These are phyloP conservation scores for Periconia sp. DNA, from an alignment of 2,329 filamentous ascomycete genomes.

Conservation along the genomic window DNA sequence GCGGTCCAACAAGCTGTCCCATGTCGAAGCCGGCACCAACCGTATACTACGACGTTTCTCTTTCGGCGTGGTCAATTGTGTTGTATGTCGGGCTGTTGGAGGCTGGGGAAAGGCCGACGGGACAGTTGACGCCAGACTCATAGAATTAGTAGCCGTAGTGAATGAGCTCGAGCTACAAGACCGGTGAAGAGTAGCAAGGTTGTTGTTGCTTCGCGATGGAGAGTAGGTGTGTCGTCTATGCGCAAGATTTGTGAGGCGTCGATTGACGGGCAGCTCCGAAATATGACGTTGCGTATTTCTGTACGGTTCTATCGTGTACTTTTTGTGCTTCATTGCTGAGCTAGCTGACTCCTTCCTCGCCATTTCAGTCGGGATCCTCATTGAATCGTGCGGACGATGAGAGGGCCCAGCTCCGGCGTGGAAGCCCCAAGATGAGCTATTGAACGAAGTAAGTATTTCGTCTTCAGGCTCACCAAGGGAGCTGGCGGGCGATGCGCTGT, in stretches of 20 bases:
- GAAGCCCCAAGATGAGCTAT: constrained; percentile 48
- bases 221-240: constrained; percentile 38
- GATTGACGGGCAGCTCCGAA: constrained; percentile 36
- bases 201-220: constrained; percentile 33
- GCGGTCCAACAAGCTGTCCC: constrained; percentile 44
- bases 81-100: constrained; percentile 27
- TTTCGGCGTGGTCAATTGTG: constrained; percentile 32
- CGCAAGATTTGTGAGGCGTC: constrained; percentile 32
- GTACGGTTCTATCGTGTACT: constrained; percentile 30
- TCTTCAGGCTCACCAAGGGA: constrained; percentile 49
- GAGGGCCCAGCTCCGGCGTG: constrained; percentile 37
- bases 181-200: constrained; percentile 30
- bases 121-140: constrained; percentile 48
- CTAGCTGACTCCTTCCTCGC: constrained; percentile 41
- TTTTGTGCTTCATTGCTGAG: constrained; percentile 35
- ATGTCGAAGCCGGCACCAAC: constrained; percentile 38
- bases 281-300: constrained; percentile 30
- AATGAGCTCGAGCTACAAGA: constrained; percentile 45
- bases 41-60: constrained; percentile 49
- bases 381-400: constrained; percentile 51
- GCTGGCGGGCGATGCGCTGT: constrained; percentile 44
- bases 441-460: constrained; percentile 44
- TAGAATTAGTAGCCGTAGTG: constrained; percentile 46
- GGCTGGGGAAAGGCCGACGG: constrained; percentile 47
- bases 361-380: constrained; percentile 50